These are phyloP conservation scores for Sporisorium graminicola DNA, from an alignment of 1,284 basidiomycete genomes.

Conservation along the genomic window DNA sequence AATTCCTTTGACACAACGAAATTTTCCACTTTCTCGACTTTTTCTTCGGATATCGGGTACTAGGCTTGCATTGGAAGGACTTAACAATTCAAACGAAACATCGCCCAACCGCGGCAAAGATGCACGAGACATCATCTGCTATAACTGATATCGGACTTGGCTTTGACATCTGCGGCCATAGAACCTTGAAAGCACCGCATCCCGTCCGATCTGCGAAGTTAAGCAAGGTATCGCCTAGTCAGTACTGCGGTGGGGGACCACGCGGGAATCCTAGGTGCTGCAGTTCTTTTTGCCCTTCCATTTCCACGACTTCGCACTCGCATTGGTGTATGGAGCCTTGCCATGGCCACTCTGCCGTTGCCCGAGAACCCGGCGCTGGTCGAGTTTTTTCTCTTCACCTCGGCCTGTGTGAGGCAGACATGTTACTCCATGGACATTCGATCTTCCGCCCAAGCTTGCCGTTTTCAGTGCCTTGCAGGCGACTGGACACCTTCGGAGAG, in stretches of 20 bases:
- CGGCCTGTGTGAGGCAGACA: no score
- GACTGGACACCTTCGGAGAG: no score
- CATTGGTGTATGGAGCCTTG: no score
- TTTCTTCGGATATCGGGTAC: slow-evolving; percentile 3
- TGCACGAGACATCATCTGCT: not conserved
- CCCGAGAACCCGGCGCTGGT: no score
- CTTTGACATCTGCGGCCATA: slow-evolving; percentile 80
- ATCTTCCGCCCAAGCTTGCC: no score
- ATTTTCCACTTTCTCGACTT: slow-evolving; percentile 13
- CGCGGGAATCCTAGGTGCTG: slow-evolving; percentile 84
- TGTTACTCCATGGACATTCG: no score
- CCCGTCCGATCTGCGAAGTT: slow-evolving; percentile 84
- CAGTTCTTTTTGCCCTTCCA: slow-evolving; percentile 75
- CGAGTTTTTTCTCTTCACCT: no score
- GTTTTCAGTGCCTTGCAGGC: no score
- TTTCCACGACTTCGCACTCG: no score
- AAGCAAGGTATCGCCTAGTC: slow-evolving; percentile 83
- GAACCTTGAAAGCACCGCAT: slow-evolving; percentile 83
- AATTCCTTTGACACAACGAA: not conserved
- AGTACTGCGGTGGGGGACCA: slow-evolving; percentile 88
- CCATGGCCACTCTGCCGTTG: no score
- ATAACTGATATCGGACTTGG: no score
- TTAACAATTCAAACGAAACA: not conserved
- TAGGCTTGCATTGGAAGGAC: not conserved
- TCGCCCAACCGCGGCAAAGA: not conserved